Evolutionary conservation across 192 early-diverging fungal genomes (phyloP).

Genomic region (Ambispora gerdemannii): DNA sequence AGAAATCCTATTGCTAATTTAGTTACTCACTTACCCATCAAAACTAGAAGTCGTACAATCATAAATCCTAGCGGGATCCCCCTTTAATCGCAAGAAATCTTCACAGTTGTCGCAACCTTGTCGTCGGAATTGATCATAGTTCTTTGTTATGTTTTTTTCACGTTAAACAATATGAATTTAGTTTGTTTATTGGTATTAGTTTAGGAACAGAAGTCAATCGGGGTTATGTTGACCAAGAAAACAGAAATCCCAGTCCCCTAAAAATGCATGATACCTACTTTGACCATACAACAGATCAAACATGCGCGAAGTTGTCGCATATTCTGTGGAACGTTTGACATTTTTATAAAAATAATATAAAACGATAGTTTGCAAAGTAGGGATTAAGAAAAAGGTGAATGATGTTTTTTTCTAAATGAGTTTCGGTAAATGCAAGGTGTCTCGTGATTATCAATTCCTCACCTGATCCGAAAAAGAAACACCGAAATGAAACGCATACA

Average conservation of each 20-base stretch:
- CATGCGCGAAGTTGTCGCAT: slow-evolving; percentile 77
- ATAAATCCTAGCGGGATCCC: slow-evolving; percentile 56
- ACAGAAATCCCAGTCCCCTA: no score
- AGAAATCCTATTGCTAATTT: neutral
- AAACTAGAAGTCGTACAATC: slow-evolving; percentile 79
- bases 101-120: slow-evolving; percentile 84
- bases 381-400: no score
- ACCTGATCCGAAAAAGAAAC: no score
- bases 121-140: slow-evolving; percentile 64
- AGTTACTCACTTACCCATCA: slow-evolving; percentile 54
- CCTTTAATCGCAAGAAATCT: slow-evolving; percentile 64
- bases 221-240: neutral
- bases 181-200: neutral
- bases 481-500: no score
- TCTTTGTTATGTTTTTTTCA: slow-evolving; percentile 36
- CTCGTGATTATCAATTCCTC: no score
- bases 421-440: no score
- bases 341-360: no score
- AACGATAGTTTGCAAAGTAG: no score
- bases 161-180: neutral
- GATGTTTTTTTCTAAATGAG: no score
- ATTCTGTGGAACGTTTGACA: slow-evolving; percentile 47
- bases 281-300: slow-evolving; percentile 75
- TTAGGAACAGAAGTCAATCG: neutral
- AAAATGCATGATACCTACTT: slow-evolving; percentile 45